These are phyloP conservation scores for Ophiostoma montium DNA, from an alignment of 2,329 filamentous ascomycete genomes.

Conservation along the genomic window DNA sequence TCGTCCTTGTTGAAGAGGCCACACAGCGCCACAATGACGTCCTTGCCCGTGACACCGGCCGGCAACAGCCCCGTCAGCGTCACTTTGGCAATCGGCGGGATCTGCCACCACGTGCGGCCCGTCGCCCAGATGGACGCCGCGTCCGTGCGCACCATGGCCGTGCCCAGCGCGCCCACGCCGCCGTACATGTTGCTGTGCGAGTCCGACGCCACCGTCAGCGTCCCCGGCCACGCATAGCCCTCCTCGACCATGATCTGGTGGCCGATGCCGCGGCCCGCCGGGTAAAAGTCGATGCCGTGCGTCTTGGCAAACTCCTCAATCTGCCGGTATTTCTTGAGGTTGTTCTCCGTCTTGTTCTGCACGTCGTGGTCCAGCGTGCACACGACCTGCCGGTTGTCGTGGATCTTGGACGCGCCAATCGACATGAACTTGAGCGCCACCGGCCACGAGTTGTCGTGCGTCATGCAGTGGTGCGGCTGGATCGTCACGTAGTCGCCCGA, in stretches of 20 bases:
- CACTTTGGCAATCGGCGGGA: constrained; percentile 65
- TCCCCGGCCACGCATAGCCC: constrained; percentile 69
- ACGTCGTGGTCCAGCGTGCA: constrained; percentile 83
- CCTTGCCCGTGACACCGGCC: constrained; percentile 75
- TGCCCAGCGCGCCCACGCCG: constrained; percentile 62
- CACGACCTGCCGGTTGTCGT: constrained; percentile 60
- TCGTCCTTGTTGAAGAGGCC: constrained; percentile 77
- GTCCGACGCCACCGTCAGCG: constrained; percentile 65
- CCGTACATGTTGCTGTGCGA: constrained; percentile 75
- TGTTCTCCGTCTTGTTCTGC: constrained; percentile 64
- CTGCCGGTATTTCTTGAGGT: constrained; percentile 67
- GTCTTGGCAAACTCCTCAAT: constrained; percentile 71
- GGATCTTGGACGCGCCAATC: constrained; percentile 62
- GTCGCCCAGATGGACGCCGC: constrained; percentile 79
- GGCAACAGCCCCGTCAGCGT: constrained; percentile 64
- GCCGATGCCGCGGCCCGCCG: constrained; percentile 31
- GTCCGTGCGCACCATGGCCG: constrained; percentile 74
- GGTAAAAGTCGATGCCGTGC: constrained; percentile 66
- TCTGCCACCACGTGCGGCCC: constrained; percentile 72
- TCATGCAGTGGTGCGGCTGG: constrained; percentile 61
- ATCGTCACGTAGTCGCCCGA: constrained; percentile 76
- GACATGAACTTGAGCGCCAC: constrained; percentile 61
- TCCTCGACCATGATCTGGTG: constrained; percentile 90
- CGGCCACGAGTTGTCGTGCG: constrained; percentile 47
- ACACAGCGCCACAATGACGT: constrained; percentile 82